These are phyloP conservation scores for Fusarium sp. DNA, from an alignment of 2,329 filamentous ascomycete species.

Conservation along the genomic window DNA sequence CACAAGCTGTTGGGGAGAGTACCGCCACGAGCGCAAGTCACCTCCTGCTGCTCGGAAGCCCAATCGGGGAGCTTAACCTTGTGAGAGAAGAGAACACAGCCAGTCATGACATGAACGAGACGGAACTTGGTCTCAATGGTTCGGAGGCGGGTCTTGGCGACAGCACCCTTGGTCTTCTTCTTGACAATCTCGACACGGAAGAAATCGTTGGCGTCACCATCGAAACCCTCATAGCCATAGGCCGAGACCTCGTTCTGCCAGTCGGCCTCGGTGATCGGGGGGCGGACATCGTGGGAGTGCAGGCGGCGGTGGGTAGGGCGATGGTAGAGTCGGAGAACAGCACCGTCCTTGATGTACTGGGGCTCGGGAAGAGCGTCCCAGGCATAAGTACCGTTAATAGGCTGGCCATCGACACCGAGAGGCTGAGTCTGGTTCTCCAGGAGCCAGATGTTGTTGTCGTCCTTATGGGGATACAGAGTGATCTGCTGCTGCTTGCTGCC, in stretches of 20 bases:
- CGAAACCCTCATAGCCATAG: constrained; percentile 96
- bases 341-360: constrained; percentile 81
- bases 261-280: constrained; percentile 86
- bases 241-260: constrained; percentile 98
- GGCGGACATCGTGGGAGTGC: constrained; percentile 94
- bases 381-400: constrained; percentile 82
- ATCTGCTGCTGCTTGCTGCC: constrained; percentile 99
- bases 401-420: constrained; percentile 77
- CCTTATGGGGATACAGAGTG: constrained; percentile 98
- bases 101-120: constrained; percentile 95
- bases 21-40: constrained; percentile 93
- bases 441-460: constrained; percentile 96
- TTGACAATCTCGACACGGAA: constrained; percentile 97
- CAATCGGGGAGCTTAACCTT: constrained; percentile 99
- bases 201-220: constrained; percentile 95
- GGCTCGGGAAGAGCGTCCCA: constrained; percentile 81
- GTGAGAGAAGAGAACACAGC: constrained; percentile 96
- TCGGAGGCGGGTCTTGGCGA: constrained; percentile 85
- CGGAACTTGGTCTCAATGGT: constrained; percentile 98
- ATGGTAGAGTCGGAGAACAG: constrained; percentile 87
- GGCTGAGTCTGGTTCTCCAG: constrained; percentile 97
- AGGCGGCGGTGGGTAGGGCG: constrained; percentile 85
- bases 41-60: constrained; percentile 98
- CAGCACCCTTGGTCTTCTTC: constrained; percentile 81
- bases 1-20: constrained; percentile 96